These are phyloP conservation scores for Leucoagaricus sp. DNA, from an alignment of 1,284 basidiomycete genomes.

Conservation along the genomic window DNA sequence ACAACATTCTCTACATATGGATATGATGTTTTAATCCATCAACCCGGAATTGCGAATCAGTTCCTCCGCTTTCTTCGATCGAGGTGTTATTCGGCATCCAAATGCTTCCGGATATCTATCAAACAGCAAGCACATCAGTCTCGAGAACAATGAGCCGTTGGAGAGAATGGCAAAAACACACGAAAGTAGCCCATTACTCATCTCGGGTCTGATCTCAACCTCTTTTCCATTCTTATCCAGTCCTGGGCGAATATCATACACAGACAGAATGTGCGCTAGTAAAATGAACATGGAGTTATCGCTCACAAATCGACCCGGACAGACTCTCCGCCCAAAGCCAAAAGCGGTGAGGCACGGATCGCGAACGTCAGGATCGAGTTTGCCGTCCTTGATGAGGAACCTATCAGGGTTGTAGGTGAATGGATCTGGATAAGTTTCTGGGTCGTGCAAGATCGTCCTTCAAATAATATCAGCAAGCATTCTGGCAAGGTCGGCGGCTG, in stretches of 20 bases:
- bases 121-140: no score
- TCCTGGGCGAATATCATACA: conserved; percentile 37
- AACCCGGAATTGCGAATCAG: background rate
- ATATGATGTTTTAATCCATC: background rate
- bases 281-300: conserved; percentile 41
- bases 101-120: no score
- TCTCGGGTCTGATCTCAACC: conserved; percentile 26
- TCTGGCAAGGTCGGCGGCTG: background rate
- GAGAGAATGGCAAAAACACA: conserved; percentile 11
- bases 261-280: conserved; percentile 38
- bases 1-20: no score
- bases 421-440: conserved; percentile 32
- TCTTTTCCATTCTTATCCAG: conserved; percentile 33
- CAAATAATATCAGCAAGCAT: no score
- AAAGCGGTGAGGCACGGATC: conserved; percentile 32
- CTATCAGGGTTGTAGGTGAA: conserved; percentile 37
- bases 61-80: background rate
- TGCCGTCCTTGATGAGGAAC: conserved; percentile 32
- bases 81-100: background rate
- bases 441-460: conserved; percentile 28
- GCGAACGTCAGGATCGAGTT: conserved; percentile 27
- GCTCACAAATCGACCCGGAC: conserved; percentile 44
- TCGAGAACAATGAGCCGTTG: no score
- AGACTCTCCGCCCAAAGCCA: conserved; percentile 43
- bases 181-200: conserved; percentile 35